These are phyloP conservation scores for Azolla pinnata DNA, from an alignment of 75 land plant genomes.

Conservation along the genomic window DNA sequence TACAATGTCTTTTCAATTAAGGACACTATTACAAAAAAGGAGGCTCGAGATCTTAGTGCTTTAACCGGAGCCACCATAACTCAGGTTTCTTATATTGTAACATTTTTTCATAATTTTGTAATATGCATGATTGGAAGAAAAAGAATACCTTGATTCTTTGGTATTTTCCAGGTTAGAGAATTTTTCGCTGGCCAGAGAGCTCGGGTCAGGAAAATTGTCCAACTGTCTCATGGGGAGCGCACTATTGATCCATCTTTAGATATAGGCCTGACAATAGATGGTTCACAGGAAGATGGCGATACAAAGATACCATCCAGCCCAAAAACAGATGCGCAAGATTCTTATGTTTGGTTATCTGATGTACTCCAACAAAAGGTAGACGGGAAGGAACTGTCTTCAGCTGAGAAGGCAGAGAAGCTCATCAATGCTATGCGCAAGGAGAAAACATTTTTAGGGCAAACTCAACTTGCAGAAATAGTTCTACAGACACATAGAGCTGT, in stretches of 20 bases:
- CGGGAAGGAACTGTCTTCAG: conserved; percentile 11
- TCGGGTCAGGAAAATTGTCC: conserved; percentile 57
- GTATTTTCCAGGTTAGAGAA: conserved; percentile 53
- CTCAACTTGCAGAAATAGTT: conserved; percentile 63
- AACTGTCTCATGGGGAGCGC: conserved; percentile 38
- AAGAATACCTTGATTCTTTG: too few relatives aligned
- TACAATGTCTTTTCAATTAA: conserved; percentile 75
- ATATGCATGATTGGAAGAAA: too few relatives aligned
- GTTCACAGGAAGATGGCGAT: too few relatives aligned
- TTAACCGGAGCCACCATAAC: conserved; percentile 61
- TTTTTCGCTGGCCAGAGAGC: conserved; percentile 68
- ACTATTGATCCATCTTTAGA: neutral
- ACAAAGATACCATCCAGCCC: too few relatives aligned
- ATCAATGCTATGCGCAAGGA: conserved; percentile 61
- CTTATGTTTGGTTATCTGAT: too few relatives aligned
- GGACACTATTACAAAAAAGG: conserved; percentile 83
- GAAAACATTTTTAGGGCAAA: conserved; percentile 69
- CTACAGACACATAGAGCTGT: conserved; percentile 51
- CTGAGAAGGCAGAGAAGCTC: conserved; percentile 35
- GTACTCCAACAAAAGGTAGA: too few relatives aligned
- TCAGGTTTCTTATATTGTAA: too few relatives aligned
- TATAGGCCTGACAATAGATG: too few relatives aligned
- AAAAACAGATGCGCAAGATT: too few relatives aligned
- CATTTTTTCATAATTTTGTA: too few relatives aligned
- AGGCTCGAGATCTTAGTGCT: conserved; percentile 75